Base-by-base conservation (phyloP, 1,139 yeast species). In the Blastobotrys aristatus region DNA sequence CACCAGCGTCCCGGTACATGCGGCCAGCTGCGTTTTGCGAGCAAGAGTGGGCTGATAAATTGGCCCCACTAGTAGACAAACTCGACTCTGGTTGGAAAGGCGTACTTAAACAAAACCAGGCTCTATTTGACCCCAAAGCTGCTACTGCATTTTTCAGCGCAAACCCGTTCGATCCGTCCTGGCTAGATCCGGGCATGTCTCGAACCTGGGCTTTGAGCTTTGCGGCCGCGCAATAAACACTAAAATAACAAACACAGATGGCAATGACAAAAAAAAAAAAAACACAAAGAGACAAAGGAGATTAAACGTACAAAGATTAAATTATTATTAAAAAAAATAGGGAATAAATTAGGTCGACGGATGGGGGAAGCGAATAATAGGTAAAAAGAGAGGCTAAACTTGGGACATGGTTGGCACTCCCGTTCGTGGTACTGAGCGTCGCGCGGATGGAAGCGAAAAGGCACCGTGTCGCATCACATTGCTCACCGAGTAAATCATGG, bases 371-470 rank as follows among this genome's bases (percentile, higher is more conserved):
- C 8, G 27, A 7, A 30, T 30, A 30, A 30, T 30, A 30, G 10
- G 10, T 24, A 6, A 24, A 13, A 30, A 30, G n/a, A 30, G 33
- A 13, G 33, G 8, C 16, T 65, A 65, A 41, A 84, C 95, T 74
- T 84, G 92, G 52, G 95, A 79, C 77, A 84, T 81, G 63, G 94
- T 79, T 71, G 96, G 95, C 50, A 85, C 85, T 65, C 95, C 95
- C 52, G 86, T 84, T 71, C 84, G 82, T 57, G 84, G 77, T 53
- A 77, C 70, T 51, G 71, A 67, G 52, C 77, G 64, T 58, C 75
- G 66, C 14, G 68, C 51, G 49, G 77, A 61, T 40, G 70, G 71
- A 38, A 60, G 51, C 54, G 90, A 84, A 64, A 88, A 83, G 61
- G 85, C 78, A 56, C 97, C 97, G 60, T 87, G 83, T 68, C 75